These are phyloP conservation scores for Tuber melanosporum DNA, from an alignment of 495 filamentous ascomycete species.

Conservation along the genomic window DNA sequence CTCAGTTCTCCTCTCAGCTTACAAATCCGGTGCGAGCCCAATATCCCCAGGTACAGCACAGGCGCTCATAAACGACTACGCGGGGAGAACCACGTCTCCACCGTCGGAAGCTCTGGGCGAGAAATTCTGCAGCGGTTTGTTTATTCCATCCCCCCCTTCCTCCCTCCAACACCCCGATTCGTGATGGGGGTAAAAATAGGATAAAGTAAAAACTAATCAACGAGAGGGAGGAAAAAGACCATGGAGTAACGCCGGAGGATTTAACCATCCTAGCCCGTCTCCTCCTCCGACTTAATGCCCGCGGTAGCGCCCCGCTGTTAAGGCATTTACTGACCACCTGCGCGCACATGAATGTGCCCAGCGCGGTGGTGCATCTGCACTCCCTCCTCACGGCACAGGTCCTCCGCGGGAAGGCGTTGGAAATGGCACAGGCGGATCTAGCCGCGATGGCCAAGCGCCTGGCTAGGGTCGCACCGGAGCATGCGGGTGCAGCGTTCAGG, in stretches of 20 bases:
- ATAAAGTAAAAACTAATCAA: not conserved
- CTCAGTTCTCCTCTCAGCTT: slow-evolving; percentile 23
- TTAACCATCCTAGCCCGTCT: slow-evolving; percentile 15
- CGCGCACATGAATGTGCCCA: slow-evolving; percentile 19
- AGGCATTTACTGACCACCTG: slow-evolving; percentile 27
- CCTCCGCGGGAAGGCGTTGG: slow-evolving; percentile 48
- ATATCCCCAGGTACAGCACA: slow-evolving; percentile 24
- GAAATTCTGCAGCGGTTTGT: slow-evolving; percentile 24
- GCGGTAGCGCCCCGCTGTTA: slow-evolving; percentile 6
- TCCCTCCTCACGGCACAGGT: slow-evolving; percentile 4
- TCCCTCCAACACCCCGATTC: not conserved
- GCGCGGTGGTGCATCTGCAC: slow-evolving; percentile 21
- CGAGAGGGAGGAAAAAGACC: slow-evolving; percentile 7
- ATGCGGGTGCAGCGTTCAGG: slow-evolving; percentile 56
- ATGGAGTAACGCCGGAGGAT: slow-evolving; percentile 22
- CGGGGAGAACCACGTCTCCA: slow-evolving; percentile 15
- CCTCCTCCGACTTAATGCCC: slow-evolving; percentile 8
- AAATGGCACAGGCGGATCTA: slow-evolving; percentile 61
- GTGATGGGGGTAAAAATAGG: not conserved
- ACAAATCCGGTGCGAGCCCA: slow-evolving; percentile 25
- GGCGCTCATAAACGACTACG: slow-evolving; percentile 20
- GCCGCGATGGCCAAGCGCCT: slow-evolving; percentile 55
- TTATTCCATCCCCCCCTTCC: not conserved
- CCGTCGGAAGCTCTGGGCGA: slow-evolving; percentile 18
- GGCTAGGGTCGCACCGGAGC: slow-evolving; percentile 54